A percentile compares a stretch with the other conserved stretches of the same genome.
Conservation (phyloP, 2,329 filamentous ascomycete genomes). For the Nannizziopsis barbatae region DNA sequence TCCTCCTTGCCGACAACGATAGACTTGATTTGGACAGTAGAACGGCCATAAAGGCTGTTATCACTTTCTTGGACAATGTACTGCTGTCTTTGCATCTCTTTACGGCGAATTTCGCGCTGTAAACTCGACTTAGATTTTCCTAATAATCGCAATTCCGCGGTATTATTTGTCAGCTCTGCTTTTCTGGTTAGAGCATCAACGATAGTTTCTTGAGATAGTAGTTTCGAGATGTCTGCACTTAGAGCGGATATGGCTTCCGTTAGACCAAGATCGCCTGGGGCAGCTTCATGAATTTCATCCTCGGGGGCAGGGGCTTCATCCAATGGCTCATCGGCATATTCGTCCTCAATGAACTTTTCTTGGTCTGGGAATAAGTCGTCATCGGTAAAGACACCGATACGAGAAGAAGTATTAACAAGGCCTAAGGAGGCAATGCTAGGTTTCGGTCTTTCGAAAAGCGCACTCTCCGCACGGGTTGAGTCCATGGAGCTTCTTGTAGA, state of each 20-base stretch:
- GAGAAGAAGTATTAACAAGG: conserved; percentile 73
- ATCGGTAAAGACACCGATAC: conserved; percentile 84
- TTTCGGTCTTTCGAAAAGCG: conserved; percentile 47
- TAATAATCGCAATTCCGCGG: conserved; percentile 79
- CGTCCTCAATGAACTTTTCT: conserved; percentile 72
- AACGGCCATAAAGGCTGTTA: conserved; percentile 88
- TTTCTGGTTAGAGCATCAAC: conserved; percentile 86
- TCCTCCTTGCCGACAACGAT: conserved; percentile 87
- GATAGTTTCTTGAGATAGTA: conserved; percentile 77
- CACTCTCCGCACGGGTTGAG: conserved; percentile 34
- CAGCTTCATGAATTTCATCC: conserved; percentile 85
- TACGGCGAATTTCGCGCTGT: conserved; percentile 80
- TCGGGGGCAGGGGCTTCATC: conserved; percentile 49
- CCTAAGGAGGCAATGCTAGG: conserved; percentile 86
- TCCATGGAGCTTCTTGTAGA: conserved; percentile 56
- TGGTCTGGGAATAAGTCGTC: conserved; percentile 81
- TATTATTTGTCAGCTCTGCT: conserved; percentile 94
- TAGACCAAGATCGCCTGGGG: conserved; percentile 82
- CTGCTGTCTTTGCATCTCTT: conserved; percentile 91
- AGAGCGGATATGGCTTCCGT: conserved; percentile 84
- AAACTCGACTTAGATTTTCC: conserved; percentile 89
- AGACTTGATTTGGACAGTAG: conserved; percentile 78
- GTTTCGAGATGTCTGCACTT: conserved; percentile 80
- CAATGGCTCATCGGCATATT: conserved; percentile 60
- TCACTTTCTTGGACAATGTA: conserved; percentile 97